These are phyloP conservation scores for Syncephalis fuscata DNA, from an alignment of 371 early-diverging fungal genomes.

Conservation along the genomic window DNA sequence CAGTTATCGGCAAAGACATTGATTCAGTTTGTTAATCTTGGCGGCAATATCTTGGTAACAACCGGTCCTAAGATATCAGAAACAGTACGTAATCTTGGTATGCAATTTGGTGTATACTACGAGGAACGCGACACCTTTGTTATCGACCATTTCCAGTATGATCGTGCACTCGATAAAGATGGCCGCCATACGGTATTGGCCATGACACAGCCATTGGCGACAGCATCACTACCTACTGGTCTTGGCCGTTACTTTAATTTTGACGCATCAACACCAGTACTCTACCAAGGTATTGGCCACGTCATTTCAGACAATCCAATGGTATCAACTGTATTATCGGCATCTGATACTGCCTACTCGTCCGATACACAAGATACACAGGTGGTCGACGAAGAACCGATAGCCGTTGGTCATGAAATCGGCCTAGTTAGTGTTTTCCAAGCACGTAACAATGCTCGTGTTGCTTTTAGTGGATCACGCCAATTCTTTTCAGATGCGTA, in stretches of 20 bases:
- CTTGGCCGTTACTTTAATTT: too few species aligned
- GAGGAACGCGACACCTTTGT: constrained; percentile 48
- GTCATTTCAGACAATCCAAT: constrained; percentile 36
- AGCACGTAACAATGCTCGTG: constrained; percentile 76
- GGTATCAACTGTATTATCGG: constrained; percentile 44
- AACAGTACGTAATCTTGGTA: constrained; percentile 53
- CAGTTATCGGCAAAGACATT: constrained; percentile 32
- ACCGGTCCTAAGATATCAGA: constrained; percentile 41
- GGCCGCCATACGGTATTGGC: constrained; percentile 25
- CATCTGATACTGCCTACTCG: constrained; percentile 39
- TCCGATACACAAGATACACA: constrained; percentile 18
- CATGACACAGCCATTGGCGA: constrained; percentile 60
- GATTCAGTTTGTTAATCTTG: constrained; percentile 69
- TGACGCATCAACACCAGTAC: constrained; percentile 24
- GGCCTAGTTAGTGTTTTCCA: constrained; percentile 69
- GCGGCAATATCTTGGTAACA: constrained; percentile 81
- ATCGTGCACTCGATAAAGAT: constrained; percentile 10
- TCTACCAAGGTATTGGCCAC: constrained; percentile 67
- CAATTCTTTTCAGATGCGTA: constrained; percentile 64
- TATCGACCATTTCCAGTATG: constrained; percentile 44
- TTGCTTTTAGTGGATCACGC: constrained; percentile 63
- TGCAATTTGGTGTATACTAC: constrained; percentile 75
- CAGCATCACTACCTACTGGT: too few species aligned
- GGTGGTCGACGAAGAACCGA: constrained; percentile 15
- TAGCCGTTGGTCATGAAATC: constrained; percentile 26